Evolutionary conservation across 208 protist species (phyloP), one percentile per base, ranked within the genome.

Genomic region (Wallacemonas sp.): DNA sequence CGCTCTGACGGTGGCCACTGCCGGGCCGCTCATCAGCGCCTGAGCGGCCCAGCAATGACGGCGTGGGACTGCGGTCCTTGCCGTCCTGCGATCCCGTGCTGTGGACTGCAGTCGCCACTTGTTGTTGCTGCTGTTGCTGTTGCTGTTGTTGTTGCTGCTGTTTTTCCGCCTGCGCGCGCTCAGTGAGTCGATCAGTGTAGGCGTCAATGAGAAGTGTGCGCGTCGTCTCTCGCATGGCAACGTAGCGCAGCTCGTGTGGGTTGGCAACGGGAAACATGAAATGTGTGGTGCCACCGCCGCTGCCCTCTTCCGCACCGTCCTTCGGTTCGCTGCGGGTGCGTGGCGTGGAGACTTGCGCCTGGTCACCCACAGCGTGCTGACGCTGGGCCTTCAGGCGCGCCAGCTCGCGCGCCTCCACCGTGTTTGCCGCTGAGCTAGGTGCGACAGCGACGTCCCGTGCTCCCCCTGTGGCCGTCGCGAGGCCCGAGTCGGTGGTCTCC

Each of bases 161-260:
- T 53, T 68, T 63, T 32, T 33, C 39, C 30, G 59, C 42, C 21
- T 46, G 29, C 10, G 24, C 50, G 3, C 34, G 41, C 53, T 63
- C 44, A 32, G 45, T 22, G 1, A 55, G 61, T 12, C n/a, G 27
- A n/a, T 10, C 52, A 30, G 70, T 39, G 19, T 57, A 38, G 9
- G 44, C 42, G 50, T 41, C 32, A 67, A 45, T 46, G 21, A 62
- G 33, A 12, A 68, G 61, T 17, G 69, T 59, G 24, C 68, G 64
- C 5, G 48, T 55, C 27, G 78, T 54, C 39, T 78, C 57, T 1
- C 21, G 46, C 55, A 63, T 73, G 22, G 62, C 53, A 0, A 36
- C 38, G 66, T 88, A 88, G 66, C 74, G 78, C 12, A 88, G 75
- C 38, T 78, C 72, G 64, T 84, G 73, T 15, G 78, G 81, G 57